Evolutionary conservation across 1,139 yeast species (phyloP).

Genomic region (Lodderomyces beijingensis): DNA sequence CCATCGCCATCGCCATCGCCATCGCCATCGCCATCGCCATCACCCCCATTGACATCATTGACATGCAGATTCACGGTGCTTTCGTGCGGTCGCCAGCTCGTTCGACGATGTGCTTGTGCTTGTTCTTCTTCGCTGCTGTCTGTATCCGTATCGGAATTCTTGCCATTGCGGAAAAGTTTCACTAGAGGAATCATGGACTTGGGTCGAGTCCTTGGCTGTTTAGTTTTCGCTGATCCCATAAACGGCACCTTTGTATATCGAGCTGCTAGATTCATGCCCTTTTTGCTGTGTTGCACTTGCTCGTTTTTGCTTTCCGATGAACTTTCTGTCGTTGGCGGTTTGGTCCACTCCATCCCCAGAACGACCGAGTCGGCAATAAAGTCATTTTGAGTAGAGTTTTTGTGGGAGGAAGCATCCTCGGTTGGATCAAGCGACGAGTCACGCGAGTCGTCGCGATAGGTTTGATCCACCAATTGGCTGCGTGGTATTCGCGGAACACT

Average conservation of each 20-base stretch:
- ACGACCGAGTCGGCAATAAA: not conserved
- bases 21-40: slow-evolving; percentile 10
- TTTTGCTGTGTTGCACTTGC: not conserved
- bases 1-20: no score
- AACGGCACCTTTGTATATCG: not conserved
- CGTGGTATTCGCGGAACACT: no score
- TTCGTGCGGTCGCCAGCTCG: no score
- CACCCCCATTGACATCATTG: slow-evolving; percentile 17
- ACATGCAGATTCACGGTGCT: no score
- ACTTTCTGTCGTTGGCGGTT: not conserved
- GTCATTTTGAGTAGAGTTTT: not conserved
- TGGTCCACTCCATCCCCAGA: no score
- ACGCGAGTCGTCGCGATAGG: no score
- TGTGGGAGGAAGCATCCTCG: not conserved
- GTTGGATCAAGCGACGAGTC: not conserved
- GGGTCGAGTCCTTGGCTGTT: slow-evolving; percentile 1
- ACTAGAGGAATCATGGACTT: slow-evolving; percentile 12
- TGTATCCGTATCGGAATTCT: slow-evolving; percentile 12
- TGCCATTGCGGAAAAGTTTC: slow-evolving; percentile 19
- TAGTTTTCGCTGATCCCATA: not conserved
- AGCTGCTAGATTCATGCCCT: not conserved
- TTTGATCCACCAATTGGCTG: no score
- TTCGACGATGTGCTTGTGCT: no score
- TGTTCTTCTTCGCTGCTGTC: slow-evolving; percentile 16
- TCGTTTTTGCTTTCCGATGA: not conserved